Percentiles rank a stretch among this genome's conserved stretches.
Evolutionary conservation across 2,329 filamentous ascomycete species (phyloP).

Genomic region (Cladosporium colombiae): DNA sequence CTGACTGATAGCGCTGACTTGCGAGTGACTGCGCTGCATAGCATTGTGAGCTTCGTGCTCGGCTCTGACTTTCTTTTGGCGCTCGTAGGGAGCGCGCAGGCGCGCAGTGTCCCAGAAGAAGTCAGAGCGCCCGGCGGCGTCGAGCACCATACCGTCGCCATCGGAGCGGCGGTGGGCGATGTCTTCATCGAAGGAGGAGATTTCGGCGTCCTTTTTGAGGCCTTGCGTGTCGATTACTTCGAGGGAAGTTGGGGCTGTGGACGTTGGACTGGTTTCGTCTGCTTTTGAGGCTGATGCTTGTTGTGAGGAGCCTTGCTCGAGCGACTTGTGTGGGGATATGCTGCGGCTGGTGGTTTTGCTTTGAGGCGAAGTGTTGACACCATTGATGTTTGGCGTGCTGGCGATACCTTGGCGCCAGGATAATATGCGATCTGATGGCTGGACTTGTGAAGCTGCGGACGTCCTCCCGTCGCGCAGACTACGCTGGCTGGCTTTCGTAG

Average conservation of each 20-base stretch:
- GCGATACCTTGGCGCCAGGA: constrained; percentile 78
- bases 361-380: not conserved
- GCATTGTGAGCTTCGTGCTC: not conserved
- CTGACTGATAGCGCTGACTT: constrained; percentile 53
- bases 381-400: constrained; percentile 41
- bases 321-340: constrained; percentile 51
- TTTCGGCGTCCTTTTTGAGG: not conserved
- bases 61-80: constrained; percentile 11
- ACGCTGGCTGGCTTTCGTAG: constrained; percentile 41
- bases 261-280: constrained; percentile 23
- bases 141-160: constrained; percentile 11
- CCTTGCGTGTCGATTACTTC: constrained; percentile 4
- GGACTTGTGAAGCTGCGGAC: constrained; percentile 34
- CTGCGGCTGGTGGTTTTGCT: constrained; percentile 41
- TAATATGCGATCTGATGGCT: constrained; percentile 75
- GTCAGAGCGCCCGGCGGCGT: constrained; percentile 35
- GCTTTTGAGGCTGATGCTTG: constrained; percentile 3
- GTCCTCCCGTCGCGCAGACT: constrained; percentile 34
- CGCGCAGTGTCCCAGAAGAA: constrained; percentile 51
- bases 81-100: constrained; percentile 15
- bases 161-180: constrained; percentile 12
- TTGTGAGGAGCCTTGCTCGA: constrained; percentile 25
- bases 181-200: constrained; percentile 1
- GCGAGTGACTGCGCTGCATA: constrained; percentile 27
- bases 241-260: constrained; percentile 23